Conservation (phyloP, 306 rosid genomes). For the Prunus salicina region DNA sequence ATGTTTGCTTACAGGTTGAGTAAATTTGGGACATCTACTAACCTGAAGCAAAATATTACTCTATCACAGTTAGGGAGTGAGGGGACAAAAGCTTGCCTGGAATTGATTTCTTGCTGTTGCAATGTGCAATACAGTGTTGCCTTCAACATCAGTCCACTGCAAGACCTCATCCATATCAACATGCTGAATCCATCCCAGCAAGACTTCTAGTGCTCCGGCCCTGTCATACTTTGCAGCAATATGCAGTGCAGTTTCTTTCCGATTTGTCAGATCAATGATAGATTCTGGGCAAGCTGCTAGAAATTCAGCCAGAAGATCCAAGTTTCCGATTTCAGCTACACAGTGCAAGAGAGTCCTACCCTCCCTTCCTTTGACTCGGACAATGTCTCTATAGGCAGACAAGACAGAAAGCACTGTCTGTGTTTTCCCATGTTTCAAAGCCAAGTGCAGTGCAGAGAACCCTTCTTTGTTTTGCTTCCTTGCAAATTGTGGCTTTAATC, state of each 20-base stretch:
- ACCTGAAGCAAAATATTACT: too few species aligned
- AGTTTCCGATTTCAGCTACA: slow-evolving; percentile 20
- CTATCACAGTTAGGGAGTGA: background rate
- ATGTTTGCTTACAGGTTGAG: too few species aligned
- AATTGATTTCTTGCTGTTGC: slow-evolving; percentile 15
- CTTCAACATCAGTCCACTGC: slow-evolving; percentile 27
- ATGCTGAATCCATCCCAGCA: slow-evolving; percentile 27
- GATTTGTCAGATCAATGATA: slow-evolving; percentile 28
- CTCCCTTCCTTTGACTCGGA: slow-evolving; percentile 39
- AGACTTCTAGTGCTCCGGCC: slow-evolving; percentile 22
- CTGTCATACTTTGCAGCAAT: slow-evolving; percentile 28
- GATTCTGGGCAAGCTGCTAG: slow-evolving; percentile 31
- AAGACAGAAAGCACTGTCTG: slow-evolving; percentile 17
- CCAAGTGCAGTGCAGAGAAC: slow-evolving; percentile 31
- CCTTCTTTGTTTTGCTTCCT: slow-evolving; percentile 38
- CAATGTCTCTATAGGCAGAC: slow-evolving; percentile 13
- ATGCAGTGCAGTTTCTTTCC: slow-evolving; percentile 40
- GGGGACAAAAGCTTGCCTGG: slow-evolving; percentile 10
- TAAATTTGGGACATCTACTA: too few species aligned
- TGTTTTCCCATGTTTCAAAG: slow-evolving; percentile 21
- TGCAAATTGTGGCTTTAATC: slow-evolving; percentile 35
- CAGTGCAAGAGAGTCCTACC: slow-evolving; percentile 36
- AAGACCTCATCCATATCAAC: slow-evolving; percentile 3
- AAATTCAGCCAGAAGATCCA: slow-evolving; percentile 26
- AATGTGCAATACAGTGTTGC: slow-evolving; percentile 38